A percentile compares a stretch with the other conserved stretches of the same genome.
phyloP scores from a whole-genome alignment of 129 eudicot genomes.

The Scalesia atractyloides region DNA sequence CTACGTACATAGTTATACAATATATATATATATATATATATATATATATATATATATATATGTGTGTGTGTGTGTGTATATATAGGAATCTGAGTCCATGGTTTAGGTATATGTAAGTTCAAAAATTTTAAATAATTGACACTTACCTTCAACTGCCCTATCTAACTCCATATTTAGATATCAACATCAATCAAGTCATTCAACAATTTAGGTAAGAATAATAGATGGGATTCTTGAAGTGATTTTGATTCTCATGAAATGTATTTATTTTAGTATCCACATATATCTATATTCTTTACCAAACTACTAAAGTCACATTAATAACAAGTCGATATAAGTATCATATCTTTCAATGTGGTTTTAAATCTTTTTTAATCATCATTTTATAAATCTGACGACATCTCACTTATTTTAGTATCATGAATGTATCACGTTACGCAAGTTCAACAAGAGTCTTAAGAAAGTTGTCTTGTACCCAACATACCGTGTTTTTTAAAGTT shows the following conservation, averaged over 20 bases:
- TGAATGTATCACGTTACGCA: neutral
- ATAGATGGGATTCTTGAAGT: neutral
- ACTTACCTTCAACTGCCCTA: conserved; percentile 1
- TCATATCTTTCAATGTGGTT: neutral
- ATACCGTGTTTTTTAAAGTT: neutral
- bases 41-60: too few species aligned
- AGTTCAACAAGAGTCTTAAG: neutral
- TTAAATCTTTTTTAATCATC: neutral
- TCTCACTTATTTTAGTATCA: neutral
- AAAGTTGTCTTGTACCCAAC: neutral
- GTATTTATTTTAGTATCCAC: neutral
- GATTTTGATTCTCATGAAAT: neutral
- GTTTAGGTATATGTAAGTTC: conserved; percentile 4
- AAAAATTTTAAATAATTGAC: conserved; percentile 1
- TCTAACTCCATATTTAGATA: conserved; percentile 5
- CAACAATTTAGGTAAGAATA: conserved; percentile 16
- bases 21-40: too few species aligned
- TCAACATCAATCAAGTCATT: conserved; percentile 5
- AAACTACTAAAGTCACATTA: conserved; percentile 15
- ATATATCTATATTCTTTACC: conserved; percentile 10
- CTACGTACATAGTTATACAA: neutral
- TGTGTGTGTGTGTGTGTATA: too few species aligned
- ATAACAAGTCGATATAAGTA: neutral
- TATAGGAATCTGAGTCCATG: neutral
- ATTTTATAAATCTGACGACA: neutral